phyloP scores from a whole-genome alignment of 148 eudicot genomes.

The Nepenthes mirabilis region DNA sequence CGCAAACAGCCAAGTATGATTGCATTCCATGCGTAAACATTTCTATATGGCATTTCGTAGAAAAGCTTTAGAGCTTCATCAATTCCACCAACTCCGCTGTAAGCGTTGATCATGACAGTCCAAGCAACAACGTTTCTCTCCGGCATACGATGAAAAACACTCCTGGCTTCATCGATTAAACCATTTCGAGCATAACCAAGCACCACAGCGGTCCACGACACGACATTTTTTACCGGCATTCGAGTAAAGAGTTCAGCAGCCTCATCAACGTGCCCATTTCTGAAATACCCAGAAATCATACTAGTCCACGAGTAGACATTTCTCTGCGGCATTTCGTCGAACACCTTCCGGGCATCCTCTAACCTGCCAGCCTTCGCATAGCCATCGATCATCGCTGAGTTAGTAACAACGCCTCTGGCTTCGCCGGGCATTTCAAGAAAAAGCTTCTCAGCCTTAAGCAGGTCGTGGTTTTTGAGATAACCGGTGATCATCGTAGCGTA shows the following conservation, averaged over 20 bases:
- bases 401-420: constrained; percentile 14
- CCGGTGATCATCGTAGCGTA: constrained; percentile 32
- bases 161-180: constrained; percentile 22
- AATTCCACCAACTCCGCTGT: constrained; percentile 7
- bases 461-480: constrained; percentile 24
- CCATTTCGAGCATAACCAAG: constrained; percentile 22
- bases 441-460: constrained; percentile 14
- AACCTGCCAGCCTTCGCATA: constrained; percentile 33
- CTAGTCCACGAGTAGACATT: constrained; percentile 40
- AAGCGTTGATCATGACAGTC: constrained; percentile 16
- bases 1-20: constrained; percentile 16
- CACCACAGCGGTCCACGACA: constrained; percentile 29
- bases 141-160: constrained; percentile 19
- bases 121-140: constrained; percentile 15
- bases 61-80: constrained; percentile 27
- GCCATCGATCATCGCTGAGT: constrained; percentile 40
- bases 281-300: constrained; percentile 32
- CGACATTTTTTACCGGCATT: constrained; percentile 15
- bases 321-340: constrained; percentile 25
- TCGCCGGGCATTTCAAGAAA: constrained; percentile 17
- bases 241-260: constrained; percentile 17
- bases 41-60: constrained; percentile 20
- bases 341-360: constrained; percentile 22
- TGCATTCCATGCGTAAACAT: constrained; percentile 29
- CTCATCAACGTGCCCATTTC: constrained; percentile 17